Conservation (phyloP, 352 stramenopile species). For the Blastocystis sp. region DNA sequence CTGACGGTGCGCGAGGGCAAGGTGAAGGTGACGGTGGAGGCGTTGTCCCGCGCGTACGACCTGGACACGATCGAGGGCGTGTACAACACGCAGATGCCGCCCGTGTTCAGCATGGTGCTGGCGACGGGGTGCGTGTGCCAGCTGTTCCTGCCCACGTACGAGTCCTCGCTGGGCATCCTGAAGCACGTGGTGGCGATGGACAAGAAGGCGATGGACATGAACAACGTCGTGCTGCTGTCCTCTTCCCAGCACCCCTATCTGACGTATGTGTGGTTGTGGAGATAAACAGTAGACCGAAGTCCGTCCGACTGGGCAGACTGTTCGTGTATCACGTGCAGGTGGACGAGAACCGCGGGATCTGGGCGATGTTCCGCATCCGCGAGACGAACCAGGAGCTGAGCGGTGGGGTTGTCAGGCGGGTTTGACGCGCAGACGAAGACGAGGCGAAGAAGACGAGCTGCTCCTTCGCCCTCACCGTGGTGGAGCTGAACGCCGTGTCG, state of each 20-base stretch:
- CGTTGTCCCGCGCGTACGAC: neutral
- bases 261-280: slow-evolving; percentile 74
- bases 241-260: slow-evolving; percentile 72
- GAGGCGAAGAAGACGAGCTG: slow-evolving; percentile 4
- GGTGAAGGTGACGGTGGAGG: slow-evolving; percentile 13
- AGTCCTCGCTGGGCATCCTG: neutral
- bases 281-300: slow-evolving; percentile 72
- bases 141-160: slow-evolving; percentile 67
- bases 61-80: slow-evolving; percentile 78
- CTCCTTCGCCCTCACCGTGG: slow-evolving; percentile 6
- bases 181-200: slow-evolving; percentile 31
- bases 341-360: slow-evolving; percentile 55
- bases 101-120: slow-evolving; percentile 83
- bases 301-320: neutral
- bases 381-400: slow-evolving; percentile 37
- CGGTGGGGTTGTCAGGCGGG: neutral
- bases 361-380: slow-evolving; percentile 22
- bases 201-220: neutral
- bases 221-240: slow-evolving; percentile 72
- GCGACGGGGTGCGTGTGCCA: slow-evolving; percentile 83
- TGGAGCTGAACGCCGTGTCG: slow-evolving; percentile 29
- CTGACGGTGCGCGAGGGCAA: slow-evolving; percentile 71
- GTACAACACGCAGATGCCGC: slow-evolving; percentile 88
- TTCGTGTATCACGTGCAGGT: slow-evolving; percentile 33
- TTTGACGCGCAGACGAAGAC: slow-evolving; percentile 22